Evolutionary conservation across 1,139 yeast species (phyloP).

Genomic region (Saccharomyces hybrid): DNA sequence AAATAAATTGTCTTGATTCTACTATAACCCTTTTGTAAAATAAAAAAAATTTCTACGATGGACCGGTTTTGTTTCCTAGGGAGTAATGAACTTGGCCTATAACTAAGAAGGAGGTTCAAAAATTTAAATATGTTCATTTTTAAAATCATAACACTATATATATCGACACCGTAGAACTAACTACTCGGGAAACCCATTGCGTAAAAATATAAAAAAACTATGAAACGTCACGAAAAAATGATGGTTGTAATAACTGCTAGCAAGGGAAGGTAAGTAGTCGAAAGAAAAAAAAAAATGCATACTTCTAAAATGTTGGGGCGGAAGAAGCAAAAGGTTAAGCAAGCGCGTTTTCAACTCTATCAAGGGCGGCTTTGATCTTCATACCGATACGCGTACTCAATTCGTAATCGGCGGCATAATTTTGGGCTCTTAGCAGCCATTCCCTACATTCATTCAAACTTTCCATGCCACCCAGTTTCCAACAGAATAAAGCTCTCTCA

Average conservation of each 20-base stretch:
- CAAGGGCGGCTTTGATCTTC: constrained; percentile 83
- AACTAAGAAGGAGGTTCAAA: not conserved
- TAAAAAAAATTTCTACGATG: not conserved
- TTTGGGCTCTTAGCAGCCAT: constrained; percentile 68
- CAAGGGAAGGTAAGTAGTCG: not conserved
- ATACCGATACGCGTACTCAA: constrained; percentile 83
- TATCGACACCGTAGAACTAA: not conserved
- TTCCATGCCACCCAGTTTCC: constrained; percentile 56
- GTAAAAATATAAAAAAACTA: not conserved
- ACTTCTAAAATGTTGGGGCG: not conserved
- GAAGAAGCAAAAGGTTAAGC: not conserved
- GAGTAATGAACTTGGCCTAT: not conserved
- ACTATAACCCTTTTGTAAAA: not conserved
- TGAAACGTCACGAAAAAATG: not conserved
- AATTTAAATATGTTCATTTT: not conserved
- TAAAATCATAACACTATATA: not conserved
- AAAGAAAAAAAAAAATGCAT: not conserved
- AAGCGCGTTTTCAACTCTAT: constrained; percentile 44
- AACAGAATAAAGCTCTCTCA: constrained; percentile 75
- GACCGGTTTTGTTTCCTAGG: not conserved
- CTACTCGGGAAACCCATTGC: not conserved
- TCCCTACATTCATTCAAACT: constrained; percentile 51
- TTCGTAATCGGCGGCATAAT: constrained; percentile 84
- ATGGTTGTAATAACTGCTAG: not conserved
- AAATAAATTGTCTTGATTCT: not conserved